Percentiles rank a stretch among this genome's conserved stretches.
Conservation (phyloP, 192 early-diverging fungal genomes). For the Dispira parvispora region DNA sequence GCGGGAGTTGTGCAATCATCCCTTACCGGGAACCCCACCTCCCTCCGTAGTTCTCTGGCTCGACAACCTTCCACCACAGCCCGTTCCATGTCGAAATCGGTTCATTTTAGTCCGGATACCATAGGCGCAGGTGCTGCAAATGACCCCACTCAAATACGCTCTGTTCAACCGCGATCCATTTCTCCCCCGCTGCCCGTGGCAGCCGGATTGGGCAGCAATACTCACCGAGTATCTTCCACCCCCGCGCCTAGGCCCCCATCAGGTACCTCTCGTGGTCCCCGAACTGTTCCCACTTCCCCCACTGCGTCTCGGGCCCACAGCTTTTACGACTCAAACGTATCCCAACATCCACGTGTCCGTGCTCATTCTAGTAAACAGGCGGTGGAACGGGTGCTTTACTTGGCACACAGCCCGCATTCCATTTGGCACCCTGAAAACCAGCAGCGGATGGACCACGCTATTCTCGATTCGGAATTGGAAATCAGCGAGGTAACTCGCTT, state of each 20-base stretch:
- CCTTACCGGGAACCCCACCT: background rate
- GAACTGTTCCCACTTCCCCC: no score
- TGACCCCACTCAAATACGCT: no score
- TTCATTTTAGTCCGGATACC: constrained; percentile 7
- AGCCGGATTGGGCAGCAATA: no score
- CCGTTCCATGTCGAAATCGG: background rate
- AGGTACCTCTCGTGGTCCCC: no score
- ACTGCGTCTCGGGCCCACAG: no score
- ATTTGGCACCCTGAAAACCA: constrained; percentile 3
- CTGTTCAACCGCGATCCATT: no score
- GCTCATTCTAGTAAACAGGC: background rate
- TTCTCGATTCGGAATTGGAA: constrained; percentile 3
- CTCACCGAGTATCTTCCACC: no score
- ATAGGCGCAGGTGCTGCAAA: background rate
- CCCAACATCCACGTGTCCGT: background rate
- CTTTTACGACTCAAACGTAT: no score
- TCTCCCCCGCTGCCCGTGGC: no score
- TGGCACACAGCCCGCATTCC: constrained; percentile 1
- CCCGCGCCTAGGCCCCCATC: no score
- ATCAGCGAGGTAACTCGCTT: background rate
- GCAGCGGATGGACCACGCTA: background rate
- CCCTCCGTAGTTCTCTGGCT: background rate
- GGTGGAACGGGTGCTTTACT: constrained; percentile 3
- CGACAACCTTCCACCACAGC: background rate
- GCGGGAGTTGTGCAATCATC: background rate